Percentiles rank a stretch among this genome's conserved stretches.
These are phyloP conservation scores for Calocybe gangraenosa DNA, from an alignment of 768 basidiomycete genomes.

Conservation along the genomic window DNA sequence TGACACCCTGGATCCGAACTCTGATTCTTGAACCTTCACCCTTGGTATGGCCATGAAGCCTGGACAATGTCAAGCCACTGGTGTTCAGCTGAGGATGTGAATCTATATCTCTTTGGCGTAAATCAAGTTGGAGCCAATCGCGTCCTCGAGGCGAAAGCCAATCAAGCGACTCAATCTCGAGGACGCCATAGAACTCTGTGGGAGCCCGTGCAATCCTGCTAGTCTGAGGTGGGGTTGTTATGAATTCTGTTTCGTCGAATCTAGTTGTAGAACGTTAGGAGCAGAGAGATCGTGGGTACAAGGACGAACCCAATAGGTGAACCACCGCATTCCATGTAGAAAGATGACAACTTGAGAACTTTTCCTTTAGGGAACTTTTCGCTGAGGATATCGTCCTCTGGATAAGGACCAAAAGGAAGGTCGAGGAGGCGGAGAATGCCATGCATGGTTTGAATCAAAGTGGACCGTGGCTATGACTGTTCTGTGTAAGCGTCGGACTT, in stretches of 20 bases:
- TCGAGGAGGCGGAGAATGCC: slow-evolving; percentile 16
- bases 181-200: slow-evolving; percentile 48
- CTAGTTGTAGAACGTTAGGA: slow-evolving; percentile 20
- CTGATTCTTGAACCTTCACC: slow-evolving; percentile 25
- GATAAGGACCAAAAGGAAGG: slow-evolving; percentile 29
- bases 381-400: slow-evolving; percentile 23
- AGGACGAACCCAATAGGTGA: slow-evolving; percentile 17
- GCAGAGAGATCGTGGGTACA: background rate
- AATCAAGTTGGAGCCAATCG: slow-evolving; percentile 36
- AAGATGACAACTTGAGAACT: slow-evolving; percentile 3
- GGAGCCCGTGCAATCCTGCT: slow-evolving; percentile 18
- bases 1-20: slow-evolving; percentile 40
- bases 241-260: slow-evolving; percentile 44
- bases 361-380: slow-evolving; percentile 10
- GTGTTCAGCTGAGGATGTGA: slow-evolving; percentile 17
- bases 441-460: slow-evolving; percentile 4
- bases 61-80: slow-evolving; percentile 29
- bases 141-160: slow-evolving; percentile 50
- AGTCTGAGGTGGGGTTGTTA: slow-evolving; percentile 22
- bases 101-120: slow-evolving; percentile 34
- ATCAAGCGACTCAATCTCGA: slow-evolving; percentile 38
- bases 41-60: slow-evolving; percentile 25
- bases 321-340: slow-evolving; percentile 16
- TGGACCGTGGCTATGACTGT: no score
- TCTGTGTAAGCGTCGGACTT: slow-evolving; percentile 7